Evolutionary conservation across 495 filamentous ascomycete species (phyloP).

Genomic region (Penicillium crystallinum): DNA sequence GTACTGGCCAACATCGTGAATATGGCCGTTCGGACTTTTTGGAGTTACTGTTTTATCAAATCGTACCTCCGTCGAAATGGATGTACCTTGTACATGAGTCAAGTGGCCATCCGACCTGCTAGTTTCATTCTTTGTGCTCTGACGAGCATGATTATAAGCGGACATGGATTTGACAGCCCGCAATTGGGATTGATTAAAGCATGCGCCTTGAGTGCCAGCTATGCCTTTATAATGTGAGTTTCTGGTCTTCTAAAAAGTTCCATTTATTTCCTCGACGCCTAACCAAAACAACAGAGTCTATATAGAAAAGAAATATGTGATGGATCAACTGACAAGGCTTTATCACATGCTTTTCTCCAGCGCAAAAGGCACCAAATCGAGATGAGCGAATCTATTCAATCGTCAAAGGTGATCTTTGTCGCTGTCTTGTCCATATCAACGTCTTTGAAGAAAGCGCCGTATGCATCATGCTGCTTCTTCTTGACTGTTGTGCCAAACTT

Average conservation of each 20-base stretch:
- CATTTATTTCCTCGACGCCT: conserved; percentile 4
- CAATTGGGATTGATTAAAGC: conserved; percentile 45
- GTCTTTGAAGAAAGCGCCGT: conserved; percentile 91
- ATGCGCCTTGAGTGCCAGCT: conserved; percentile 46
- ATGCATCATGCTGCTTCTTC: conserved; percentile 91
- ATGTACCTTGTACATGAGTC: conserved; percentile 24
- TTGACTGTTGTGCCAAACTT: conserved; percentile 98
- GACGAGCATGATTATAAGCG: conserved; percentile 27
- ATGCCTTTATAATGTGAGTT: conserved; percentile 58
- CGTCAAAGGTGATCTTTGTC: conserved; percentile 91
- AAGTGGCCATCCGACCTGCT: conserved; percentile 22
- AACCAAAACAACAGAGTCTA: conserved; percentile 42
- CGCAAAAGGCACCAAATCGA: conserved; percentile 14
- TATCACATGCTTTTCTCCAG: conserved; percentile 21
- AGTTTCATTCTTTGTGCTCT: conserved; percentile 32
- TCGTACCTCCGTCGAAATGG: conserved; percentile 49
- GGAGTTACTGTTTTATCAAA: conserved; percentile 68
- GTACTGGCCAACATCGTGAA: conserved; percentile 83
- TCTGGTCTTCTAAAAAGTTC: not conserved
- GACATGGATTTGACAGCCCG: conserved; percentile 11
- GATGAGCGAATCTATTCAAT: conserved; percentile 34
- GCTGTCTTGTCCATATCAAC: conserved; percentile 68
- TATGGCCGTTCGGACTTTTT: conserved; percentile 75
- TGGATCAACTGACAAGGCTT: conserved; percentile 42
- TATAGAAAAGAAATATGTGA: conserved; percentile 55